These are phyloP conservation scores for Draba incana DNA, from an alignment of 345 rosid genomes.

Conservation along the genomic window DNA sequence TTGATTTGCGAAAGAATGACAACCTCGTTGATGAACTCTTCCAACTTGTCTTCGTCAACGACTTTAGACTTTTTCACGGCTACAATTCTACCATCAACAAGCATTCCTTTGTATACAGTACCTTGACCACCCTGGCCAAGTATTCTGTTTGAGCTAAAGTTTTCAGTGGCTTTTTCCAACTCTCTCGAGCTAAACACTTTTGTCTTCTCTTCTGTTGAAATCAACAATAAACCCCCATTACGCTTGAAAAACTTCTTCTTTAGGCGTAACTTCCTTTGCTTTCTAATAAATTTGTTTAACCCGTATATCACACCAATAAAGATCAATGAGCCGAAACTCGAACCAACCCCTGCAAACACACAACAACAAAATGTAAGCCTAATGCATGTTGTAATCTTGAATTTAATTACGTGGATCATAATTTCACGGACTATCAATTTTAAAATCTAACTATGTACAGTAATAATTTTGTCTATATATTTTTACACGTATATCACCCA, in stretches of 20 bases:
- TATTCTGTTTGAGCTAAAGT: neutral
- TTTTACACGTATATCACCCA: no score
- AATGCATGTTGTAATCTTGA: no score
- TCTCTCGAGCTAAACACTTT: neutral
- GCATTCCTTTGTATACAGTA: conserved; percentile 11
- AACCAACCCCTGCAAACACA: neutral
- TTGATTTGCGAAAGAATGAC: conserved; percentile 20
- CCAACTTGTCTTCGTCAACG: conserved; percentile 3
- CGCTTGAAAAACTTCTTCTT: conserved; percentile 18
- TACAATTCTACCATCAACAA: conserved; percentile 9
- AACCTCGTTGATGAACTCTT: conserved; percentile 23
- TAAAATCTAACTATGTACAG: no score
- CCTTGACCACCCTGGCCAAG: conserved; percentile 24
- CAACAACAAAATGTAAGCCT: no score
- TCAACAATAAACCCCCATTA: conserved; percentile 6
- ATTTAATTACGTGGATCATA: no score
- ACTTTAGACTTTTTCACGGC: conserved; percentile 8
- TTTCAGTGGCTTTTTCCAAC: conserved; percentile 11
- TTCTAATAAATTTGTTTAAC: conserved; percentile 1
- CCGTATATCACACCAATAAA: neutral
- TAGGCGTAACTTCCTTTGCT: neutral
- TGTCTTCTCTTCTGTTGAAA: no score
- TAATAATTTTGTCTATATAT: no score
- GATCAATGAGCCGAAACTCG: neutral
- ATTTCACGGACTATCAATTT: no score